A percentile compares a stretch with the other conserved stretches of the same genome.
Evolutionary conservation across 352 stramenopile genomes (phyloP).

Genomic region (Pythium sp.): DNA sequence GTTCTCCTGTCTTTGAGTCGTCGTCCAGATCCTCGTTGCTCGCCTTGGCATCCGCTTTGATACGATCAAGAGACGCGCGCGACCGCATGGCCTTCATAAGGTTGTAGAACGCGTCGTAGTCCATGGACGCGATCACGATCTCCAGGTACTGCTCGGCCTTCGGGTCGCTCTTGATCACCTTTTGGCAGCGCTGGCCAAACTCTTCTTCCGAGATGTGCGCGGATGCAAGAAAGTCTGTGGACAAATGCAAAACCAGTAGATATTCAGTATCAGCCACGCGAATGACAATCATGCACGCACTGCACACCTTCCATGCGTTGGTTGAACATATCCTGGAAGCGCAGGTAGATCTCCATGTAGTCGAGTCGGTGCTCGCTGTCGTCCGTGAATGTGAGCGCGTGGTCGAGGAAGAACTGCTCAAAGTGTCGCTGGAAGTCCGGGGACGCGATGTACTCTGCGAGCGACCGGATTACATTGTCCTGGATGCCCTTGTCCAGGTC

Average conservation of each 20-base stretch:
- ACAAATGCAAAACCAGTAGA: not conserved
- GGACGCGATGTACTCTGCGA: constrained; percentile 64
- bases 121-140: constrained; percentile 76
- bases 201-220: constrained; percentile 54
- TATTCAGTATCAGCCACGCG: too few relatives aligned
- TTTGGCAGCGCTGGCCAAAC: constrained; percentile 51
- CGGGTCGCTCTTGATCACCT: constrained; percentile 50
- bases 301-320: constrained; percentile 53
- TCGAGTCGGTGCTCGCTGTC: constrained; percentile 64
- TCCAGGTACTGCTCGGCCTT: constrained; percentile 71
- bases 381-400: constrained; percentile 61
- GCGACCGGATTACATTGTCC: constrained; percentile 48
- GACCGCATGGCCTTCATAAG: constrained; percentile 75
- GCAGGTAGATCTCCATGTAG: constrained; percentile 70
- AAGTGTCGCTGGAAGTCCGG: constrained; percentile 62
- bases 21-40: not conserved
- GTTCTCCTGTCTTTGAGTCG: constrained; percentile 6
- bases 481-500: constrained; percentile 38
- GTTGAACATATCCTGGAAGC: constrained; percentile 78
- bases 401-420: constrained; percentile 74
- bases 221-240: constrained; percentile 48
- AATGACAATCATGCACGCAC: not conserved
- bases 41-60: constrained; percentile 31
- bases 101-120: constrained; percentile 68
- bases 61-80: constrained; percentile 43